These are phyloP conservation scores for Podospora fimiseda DNA, from an alignment of 495 filamentous ascomycete species.

Conservation along the genomic window DNA sequence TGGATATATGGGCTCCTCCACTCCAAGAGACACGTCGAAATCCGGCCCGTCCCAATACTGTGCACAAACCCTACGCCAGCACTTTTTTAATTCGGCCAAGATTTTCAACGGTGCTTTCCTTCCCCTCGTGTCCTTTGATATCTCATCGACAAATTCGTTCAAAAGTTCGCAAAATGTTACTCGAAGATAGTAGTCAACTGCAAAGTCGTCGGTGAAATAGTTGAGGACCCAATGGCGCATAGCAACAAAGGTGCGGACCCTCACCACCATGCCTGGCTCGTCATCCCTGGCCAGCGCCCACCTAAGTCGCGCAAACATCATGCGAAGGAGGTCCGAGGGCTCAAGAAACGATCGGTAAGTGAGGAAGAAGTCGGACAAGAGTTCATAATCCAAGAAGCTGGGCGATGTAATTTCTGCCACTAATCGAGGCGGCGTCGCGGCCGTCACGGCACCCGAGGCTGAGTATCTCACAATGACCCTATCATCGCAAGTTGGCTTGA, in stretches of 20 bases:
- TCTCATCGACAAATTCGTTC: constrained; percentile 64
- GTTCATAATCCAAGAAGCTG: constrained; percentile 92
- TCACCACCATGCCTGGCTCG: constrained; percentile 82
- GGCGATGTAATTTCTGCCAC: constrained; percentile 98
- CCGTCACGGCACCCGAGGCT: constrained; percentile 64
- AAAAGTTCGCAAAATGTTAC: constrained; percentile 74
- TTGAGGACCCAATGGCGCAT: constrained; percentile 97
- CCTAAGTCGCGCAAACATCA: constrained; percentile 75
- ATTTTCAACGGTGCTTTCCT: constrained; percentile 81
- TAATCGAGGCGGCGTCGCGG: constrained; percentile 84
- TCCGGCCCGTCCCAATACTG: constrained; percentile 77
- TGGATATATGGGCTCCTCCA: constrained; percentile 66
- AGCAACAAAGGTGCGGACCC: constrained; percentile 92
- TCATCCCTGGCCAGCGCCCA: constrained; percentile 81
- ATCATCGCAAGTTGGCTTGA: constrained; percentile 63
- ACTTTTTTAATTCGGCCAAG: constrained; percentile 88
- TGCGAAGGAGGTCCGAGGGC: constrained; percentile 64
- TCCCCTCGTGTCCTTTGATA: constrained; percentile 36
- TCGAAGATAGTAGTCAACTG: constrained; percentile 72
- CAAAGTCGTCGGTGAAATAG: constrained; percentile 94
- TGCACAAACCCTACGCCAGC: constrained; percentile 87
- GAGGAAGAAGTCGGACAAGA: constrained; percentile 96
- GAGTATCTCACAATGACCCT: constrained; percentile 81
- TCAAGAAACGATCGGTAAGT: constrained; percentile 85
- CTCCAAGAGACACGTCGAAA: constrained; percentile 48